These are phyloP conservation scores for Fusarium goolgardi DNA, from an alignment of 2,329 filamentous ascomycete species.

Conservation along the genomic window DNA sequence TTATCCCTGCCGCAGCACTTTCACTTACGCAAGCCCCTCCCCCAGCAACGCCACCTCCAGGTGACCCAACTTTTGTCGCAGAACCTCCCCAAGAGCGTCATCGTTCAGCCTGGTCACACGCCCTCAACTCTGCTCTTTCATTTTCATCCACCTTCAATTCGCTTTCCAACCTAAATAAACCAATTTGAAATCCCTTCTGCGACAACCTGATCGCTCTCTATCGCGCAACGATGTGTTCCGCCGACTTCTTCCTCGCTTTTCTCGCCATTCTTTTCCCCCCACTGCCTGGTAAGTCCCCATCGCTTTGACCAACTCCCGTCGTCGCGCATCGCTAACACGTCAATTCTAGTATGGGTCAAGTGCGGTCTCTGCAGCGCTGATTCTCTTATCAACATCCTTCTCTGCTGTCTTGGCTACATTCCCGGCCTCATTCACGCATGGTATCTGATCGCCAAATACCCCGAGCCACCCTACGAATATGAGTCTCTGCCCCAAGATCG, in stretches of 20 bases:
- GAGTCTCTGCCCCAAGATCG: conserved; percentile 69
- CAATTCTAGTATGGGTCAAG: conserved; percentile 88
- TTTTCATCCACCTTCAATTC: conserved; percentile 20
- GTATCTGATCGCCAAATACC: conserved; percentile 96
- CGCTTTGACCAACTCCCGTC: conserved; percentile 7
- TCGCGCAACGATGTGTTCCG: conserved; percentile 62
- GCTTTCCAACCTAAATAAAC: background rate
- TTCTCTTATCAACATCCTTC: conserved; percentile 93
- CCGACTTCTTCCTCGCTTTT: conserved; percentile 72
- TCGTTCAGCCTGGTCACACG: conserved; percentile 33
- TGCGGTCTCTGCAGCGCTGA: conserved; percentile 91
- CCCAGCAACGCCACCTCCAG: conserved; percentile 36
- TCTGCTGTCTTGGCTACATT: conserved; percentile 81
- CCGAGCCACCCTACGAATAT: conserved; percentile 79
- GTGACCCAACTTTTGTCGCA: conserved; percentile 32
- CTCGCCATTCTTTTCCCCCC: conserved; percentile 74
- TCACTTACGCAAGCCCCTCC: conserved; percentile 45
- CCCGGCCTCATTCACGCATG: conserved; percentile 94
- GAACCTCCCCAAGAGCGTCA: conserved; percentile 36
- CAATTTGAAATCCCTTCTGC: background rate
- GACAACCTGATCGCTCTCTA: background rate
- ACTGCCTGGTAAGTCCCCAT: conserved; percentile 65
- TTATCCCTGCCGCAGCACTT: background rate
- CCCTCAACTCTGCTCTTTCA: conserved; percentile 1
- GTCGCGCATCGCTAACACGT: conserved; percentile 26